Evolutionary conservation across 1,284 basidiomycete species (phyloP), one percentile per base, ranked within the genome.

Genomic region (Ceratobasidium sp.): DNA sequence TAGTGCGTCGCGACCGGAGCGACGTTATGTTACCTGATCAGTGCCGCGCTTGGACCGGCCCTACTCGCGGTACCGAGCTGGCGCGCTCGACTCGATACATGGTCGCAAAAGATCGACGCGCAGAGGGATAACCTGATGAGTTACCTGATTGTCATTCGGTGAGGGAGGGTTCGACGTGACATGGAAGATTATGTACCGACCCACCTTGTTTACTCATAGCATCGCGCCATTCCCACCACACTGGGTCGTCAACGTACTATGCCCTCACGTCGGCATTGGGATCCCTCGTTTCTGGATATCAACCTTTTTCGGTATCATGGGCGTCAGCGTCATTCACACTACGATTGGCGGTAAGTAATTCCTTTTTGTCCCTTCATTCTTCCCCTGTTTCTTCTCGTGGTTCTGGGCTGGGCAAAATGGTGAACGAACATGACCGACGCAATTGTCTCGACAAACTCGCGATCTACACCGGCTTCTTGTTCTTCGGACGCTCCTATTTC

Each of bases 161-260:
- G 67, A 56, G 82, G 31, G 56, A 26, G 20, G 23, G 10, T 26
- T 31, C 13, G 13, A 13, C 13, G 39, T 13, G 39, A 42, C 39
- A 13, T n/a, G 39, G 39, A 42, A 13, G 7, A 42, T 6, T 42
- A 42, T 42, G 39, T 53, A n/a, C n/a, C n/a, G n/a, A 53, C 7
- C 51, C 51, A 7, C 5, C n/a, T 20, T 63, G 31, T 45, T 23
- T 13, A 65, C 45, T 26, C 53, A 33, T 63, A 92, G 95, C 76
- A 98, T 99, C 81, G 94, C 96, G 15, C 97, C 97, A 0, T 88
- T 99, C 20, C 88, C 88, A 0, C 97, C 97, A 3, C 97, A 99
- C 82, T 98, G 96, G 96, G 91, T 97, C 68, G 92, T 98, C 80
- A 99, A 99, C 84, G 89, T 98, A 75, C 86, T 98, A 17, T 93